Evolutionary conservation across 2,329 filamentous ascomycete species (phyloP).

Genomic region (Pseudodiploospora longispora): DNA sequence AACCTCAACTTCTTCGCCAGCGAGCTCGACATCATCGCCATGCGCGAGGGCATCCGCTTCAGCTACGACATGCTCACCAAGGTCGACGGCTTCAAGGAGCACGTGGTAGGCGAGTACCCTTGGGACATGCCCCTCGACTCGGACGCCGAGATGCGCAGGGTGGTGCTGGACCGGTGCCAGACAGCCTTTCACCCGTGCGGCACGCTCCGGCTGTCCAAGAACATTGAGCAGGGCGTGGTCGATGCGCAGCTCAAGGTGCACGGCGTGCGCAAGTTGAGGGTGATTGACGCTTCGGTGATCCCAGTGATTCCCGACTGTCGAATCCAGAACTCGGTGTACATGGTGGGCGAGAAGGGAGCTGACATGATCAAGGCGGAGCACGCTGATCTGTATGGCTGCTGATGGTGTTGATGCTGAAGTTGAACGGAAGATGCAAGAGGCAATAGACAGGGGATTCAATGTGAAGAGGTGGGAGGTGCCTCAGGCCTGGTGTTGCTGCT

Average conservation of each 20-base stretch:
- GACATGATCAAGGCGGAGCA: constrained; percentile 12
- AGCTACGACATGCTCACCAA: constrained; percentile 49
- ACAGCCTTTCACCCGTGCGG: constrained; percentile 53
- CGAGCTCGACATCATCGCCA: constrained; percentile 47
- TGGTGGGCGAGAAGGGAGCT: constrained; percentile 45
- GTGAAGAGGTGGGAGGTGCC: too few species aligned
- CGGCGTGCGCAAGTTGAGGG: constrained; percentile 43
- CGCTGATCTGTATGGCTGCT: constrained; percentile 8
- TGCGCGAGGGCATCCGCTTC: constrained; percentile 50
- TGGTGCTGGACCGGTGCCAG: constrained; percentile 50
- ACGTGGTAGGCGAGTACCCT: constrained; percentile 46
- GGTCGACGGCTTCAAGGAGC: constrained; percentile 48
- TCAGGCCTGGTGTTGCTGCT: too few species aligned
- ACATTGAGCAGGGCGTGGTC: constrained; percentile 43
- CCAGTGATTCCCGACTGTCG: constrained; percentile 49
- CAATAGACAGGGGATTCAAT: too few species aligned
- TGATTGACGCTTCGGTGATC: constrained; percentile 49
- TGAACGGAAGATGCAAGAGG: too few species aligned
- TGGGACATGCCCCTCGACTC: constrained; percentile 50
- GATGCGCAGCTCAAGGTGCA: constrained; percentile 43
- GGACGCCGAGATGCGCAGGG: constrained; percentile 47
- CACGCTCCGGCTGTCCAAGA: constrained; percentile 43
- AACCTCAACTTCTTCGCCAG: constrained; percentile 51
- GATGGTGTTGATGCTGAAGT: too few species aligned
- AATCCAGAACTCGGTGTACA: constrained; percentile 54